phyloP scores from a whole-genome alignment of 768 basidiomycete genomes.

The Coprinopsis sp. region DNA sequence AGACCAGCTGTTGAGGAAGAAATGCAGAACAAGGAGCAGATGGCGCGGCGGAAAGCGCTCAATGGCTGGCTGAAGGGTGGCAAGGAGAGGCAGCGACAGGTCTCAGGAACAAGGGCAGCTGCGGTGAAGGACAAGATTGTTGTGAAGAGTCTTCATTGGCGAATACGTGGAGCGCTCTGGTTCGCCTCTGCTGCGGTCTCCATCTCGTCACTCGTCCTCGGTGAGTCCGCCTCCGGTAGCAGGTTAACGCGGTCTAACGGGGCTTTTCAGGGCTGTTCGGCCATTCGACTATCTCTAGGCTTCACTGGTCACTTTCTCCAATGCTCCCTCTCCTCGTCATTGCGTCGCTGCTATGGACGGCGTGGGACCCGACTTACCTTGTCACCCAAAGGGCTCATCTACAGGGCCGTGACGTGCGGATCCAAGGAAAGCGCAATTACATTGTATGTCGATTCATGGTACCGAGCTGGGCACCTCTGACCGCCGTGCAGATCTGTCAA shows the following conservation, averaged over 20 bases:
- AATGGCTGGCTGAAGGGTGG: constrained; percentile 66
- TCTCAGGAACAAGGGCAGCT: constrained; percentile 34
- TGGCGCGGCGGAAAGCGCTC: constrained; percentile 76
- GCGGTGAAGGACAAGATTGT: constrained; percentile 41
- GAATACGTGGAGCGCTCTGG: constrained; percentile 67
- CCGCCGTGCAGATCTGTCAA: constrained; percentile 49
- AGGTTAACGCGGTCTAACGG: too few species aligned
- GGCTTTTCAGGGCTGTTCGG: constrained; percentile 28
- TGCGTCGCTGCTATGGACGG: constrained; percentile 70
- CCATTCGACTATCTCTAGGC: constrained; percentile 22
- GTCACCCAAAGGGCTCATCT: constrained; percentile 52
- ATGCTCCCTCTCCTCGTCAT: constrained; percentile 46
- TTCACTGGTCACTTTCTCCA: constrained; percentile 28
- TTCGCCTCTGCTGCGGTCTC: constrained; percentile 38
- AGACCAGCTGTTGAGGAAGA: constrained; percentile 78
- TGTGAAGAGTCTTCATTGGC: constrained; percentile 61
- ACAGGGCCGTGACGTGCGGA: constrained; percentile 68
- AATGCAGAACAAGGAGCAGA: constrained; percentile 70
- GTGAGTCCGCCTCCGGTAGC: too few species aligned
- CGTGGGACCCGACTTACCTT: constrained; percentile 83
- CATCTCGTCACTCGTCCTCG: constrained; percentile 37
- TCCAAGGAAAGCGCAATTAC: constrained; percentile 59
- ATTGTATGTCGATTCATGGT: constrained; percentile 40
- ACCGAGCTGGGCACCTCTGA: neutral
- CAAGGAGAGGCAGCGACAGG: constrained; percentile 51